Percentiles rank a stretch among this genome's conserved stretches.
Evolutionary conservation across 441 rosid genomes (phyloP).

Genomic region (Euphorbia neoarborescens): DNA sequence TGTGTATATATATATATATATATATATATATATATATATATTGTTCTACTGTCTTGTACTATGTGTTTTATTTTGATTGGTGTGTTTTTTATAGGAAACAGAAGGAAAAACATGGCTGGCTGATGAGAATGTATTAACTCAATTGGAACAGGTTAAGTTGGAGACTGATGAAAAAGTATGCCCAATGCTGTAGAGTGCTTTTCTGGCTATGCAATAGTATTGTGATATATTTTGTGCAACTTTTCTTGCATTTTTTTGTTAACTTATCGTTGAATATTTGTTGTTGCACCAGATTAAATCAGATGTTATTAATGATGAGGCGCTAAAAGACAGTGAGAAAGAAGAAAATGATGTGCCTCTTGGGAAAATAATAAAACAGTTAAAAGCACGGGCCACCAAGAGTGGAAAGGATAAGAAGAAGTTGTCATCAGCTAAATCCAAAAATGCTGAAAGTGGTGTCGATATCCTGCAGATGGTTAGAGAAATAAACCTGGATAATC

Average conservation of each 20-base stretch:
- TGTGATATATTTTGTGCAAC: conserved; percentile 13
- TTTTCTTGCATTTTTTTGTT: conserved; percentile 19
- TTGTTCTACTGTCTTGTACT: no score
- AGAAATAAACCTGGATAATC: conserved; percentile 75
- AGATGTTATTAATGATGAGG: conserved; percentile 40
- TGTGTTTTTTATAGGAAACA: conserved; percentile 38
- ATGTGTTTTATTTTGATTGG: conserved; percentile 11
- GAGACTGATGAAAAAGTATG: conserved; percentile 56
- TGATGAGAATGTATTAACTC: conserved; percentile 65
- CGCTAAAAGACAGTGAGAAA: conserved; percentile 46
- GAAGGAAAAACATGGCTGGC: conserved; percentile 76
- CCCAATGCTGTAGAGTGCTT: conserved; percentile 18
- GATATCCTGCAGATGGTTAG: conserved; percentile 89
- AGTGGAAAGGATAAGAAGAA: conserved; percentile 48
- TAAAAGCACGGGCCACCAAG: conserved; percentile 66
- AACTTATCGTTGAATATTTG: conserved; percentile 20
- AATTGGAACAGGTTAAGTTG: conserved; percentile 61
- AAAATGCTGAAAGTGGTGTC: conserved; percentile 57
- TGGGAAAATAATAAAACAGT: conserved; percentile 61
- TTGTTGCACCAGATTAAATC: conserved; percentile 42
- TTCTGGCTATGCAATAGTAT: conserved; percentile 10
- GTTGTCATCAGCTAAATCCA: conserved; percentile 36
- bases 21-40: no score
- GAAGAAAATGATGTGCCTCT: conserved; percentile 81
- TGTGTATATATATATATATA: conserved; percentile 5